These are phyloP conservation scores for Globisporangium orthogonon DNA, from an alignment of 352 stramenopile species.

Conservation along the genomic window DNA sequence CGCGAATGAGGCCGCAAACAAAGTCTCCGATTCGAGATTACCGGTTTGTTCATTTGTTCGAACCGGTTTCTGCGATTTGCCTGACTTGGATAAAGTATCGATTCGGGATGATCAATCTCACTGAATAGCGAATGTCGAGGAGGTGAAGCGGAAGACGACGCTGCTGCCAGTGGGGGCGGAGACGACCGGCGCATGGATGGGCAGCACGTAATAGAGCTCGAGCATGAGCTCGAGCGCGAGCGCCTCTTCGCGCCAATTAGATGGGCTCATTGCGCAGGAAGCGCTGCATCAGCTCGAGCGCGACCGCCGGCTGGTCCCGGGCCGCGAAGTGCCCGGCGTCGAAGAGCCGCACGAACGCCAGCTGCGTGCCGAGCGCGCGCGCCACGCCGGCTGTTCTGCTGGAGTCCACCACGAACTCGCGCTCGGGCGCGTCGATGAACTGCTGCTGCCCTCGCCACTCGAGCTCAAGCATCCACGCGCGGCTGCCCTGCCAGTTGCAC, in stretches of 20 bases:
- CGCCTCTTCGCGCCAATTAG: neutral
- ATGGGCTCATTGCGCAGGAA: constrained; percentile 27
- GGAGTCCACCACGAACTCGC: constrained; percentile 10
- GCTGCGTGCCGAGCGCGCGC: constrained; percentile 16
- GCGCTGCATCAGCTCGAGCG: constrained; percentile 29
- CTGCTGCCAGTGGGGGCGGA: too few relatives aligned
- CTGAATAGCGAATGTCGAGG: too few relatives aligned
- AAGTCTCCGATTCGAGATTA: too few relatives aligned
- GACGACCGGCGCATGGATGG: too few relatives aligned
- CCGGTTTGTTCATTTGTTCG: too few relatives aligned
- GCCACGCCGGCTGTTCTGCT: constrained; percentile 11
- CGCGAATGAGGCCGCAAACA: too few relatives aligned
- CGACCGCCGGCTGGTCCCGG: constrained; percentile 25
- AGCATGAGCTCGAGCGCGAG: too few relatives aligned
- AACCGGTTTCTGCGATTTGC: too few relatives aligned
- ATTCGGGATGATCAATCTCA: too few relatives aligned
- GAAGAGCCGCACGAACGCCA: constrained; percentile 41
- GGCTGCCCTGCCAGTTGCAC: constrained; percentile 94
- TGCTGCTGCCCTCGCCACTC: constrained; percentile 82
- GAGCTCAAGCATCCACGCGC: constrained; percentile 88
- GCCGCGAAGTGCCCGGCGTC: constrained; percentile 41
- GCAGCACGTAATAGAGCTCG: too few relatives aligned
- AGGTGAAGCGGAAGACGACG: too few relatives aligned
- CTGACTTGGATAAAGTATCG: too few relatives aligned
- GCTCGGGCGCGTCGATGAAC: constrained; percentile 61